These are phyloP conservation scores for Vaccinium darrowii DNA, from an alignment of 148 eudicot genomes.

Conservation along the genomic window DNA sequence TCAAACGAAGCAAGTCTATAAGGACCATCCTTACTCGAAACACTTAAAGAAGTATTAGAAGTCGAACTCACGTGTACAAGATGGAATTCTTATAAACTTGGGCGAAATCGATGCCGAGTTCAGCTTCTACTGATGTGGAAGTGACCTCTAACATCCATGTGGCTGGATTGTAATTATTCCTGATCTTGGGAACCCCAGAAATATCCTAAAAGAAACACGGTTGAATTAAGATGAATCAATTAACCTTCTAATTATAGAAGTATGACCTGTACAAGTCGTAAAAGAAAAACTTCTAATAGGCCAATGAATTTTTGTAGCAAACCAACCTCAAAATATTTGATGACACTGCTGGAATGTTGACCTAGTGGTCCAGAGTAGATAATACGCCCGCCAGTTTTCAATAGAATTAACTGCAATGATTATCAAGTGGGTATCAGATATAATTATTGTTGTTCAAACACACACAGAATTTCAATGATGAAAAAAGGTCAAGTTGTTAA, in stretches of 20 bases:
- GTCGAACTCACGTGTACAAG: constrained; percentile 51
- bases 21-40: not conserved
- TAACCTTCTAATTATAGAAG: not conserved
- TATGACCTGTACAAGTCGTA: not conserved
- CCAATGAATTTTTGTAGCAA: not conserved
- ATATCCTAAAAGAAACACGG: constrained; percentile 35
- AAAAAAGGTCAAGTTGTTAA: not conserved
- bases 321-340: constrained; percentile 74
- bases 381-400: constrained; percentile 64
- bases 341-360: constrained; percentile 50
- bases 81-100: constrained; percentile 46
- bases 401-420: constrained; percentile 58
- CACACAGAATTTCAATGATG: not conserved
- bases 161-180: constrained; percentile 75
- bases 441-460: not conserved
- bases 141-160: constrained; percentile 93
- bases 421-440: not conserved
- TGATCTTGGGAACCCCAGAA: constrained; percentile 64
- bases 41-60: not conserved
- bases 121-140: constrained; percentile 66
- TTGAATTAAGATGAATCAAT: not conserved
- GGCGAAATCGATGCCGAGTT: constrained; percentile 65
- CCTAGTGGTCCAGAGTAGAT: constrained; percentile 85
- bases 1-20: not conserved
- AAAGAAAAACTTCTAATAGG: not conserved